Conservation (phyloP, 2,329 filamentous ascomycete genomes). For the Parafenestella ontariensis region DNA sequence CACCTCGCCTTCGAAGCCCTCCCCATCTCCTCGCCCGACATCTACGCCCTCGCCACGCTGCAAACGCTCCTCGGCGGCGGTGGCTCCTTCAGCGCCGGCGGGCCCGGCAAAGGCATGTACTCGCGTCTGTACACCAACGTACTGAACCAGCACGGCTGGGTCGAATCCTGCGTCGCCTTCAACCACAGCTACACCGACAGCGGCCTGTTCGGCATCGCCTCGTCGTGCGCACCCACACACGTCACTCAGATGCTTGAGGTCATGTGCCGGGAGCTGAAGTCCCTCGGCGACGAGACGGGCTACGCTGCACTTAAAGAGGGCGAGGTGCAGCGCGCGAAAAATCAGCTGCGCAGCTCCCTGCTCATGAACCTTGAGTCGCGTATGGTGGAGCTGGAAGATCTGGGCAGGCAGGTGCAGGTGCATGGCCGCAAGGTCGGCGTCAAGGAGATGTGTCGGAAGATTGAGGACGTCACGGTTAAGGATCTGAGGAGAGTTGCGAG, state of each 20-base stretch:
- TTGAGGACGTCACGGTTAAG: constrained; percentile 78
- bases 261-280: constrained; percentile 88
- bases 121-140: constrained; percentile 97
- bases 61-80: constrained; percentile 96
- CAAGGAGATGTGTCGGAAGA: constrained; percentile 88
- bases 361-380: constrained; percentile 97
- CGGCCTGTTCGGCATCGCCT: constrained; percentile 92
- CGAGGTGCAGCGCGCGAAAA: constrained; percentile 94
- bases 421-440: constrained; percentile 92
- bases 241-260: constrained; percentile 89
- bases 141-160: constrained; percentile 96
- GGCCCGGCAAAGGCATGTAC: constrained; percentile 99
- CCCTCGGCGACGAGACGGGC: constrained; percentile 77
- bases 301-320: constrained; percentile 73
- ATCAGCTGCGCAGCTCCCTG: constrained; percentile 86
- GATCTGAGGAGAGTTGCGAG: constrained; percentile 84
- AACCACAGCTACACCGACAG: constrained; percentile 98
- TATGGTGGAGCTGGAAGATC: constrained; percentile 97
- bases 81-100: constrained; percentile 94
- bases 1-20: constrained; percentile 96
- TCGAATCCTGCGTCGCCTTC: constrained; percentile 93
- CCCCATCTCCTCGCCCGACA: constrained; percentile 87
- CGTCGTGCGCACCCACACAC: constrained; percentile 79
- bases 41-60: constrained; percentile 93
- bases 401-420: constrained; percentile 95